Percentiles rank a stretch among this genome's conserved stretches.
Evolutionary conservation across 345 rosid genomes (phyloP).

Genomic region (Salix exigua): DNA sequence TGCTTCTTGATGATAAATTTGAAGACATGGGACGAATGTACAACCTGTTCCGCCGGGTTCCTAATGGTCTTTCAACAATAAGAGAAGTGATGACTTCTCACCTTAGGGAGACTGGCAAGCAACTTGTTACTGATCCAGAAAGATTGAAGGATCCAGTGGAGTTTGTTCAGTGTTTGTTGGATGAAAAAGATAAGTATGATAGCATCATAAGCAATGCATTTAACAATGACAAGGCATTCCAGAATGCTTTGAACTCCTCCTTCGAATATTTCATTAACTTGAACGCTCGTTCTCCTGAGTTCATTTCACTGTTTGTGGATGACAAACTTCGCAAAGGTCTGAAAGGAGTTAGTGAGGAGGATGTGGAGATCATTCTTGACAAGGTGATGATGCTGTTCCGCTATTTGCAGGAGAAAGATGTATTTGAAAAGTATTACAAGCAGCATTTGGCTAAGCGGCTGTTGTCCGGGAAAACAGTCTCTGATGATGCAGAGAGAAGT

Average conservation of each 20-base stretch:
- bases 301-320: constrained; percentile 87
- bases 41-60: constrained; percentile 75
- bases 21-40: constrained; percentile 94
- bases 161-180: constrained; percentile 89
- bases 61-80: constrained; percentile 65
- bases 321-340: constrained; percentile 92
- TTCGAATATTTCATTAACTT: constrained; percentile 90
- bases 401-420: constrained; percentile 96
- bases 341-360: constrained; percentile 86
- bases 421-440: constrained; percentile 93
- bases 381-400: constrained; percentile 99
- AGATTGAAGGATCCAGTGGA: constrained; percentile 91
- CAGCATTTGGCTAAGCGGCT: constrained; percentile 98
- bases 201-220: constrained; percentile 64
- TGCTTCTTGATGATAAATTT: constrained; percentile 89
- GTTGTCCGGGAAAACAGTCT: constrained; percentile 82
- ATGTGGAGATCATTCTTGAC: constrained; percentile 86
- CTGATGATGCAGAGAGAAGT: constrained; percentile 97
- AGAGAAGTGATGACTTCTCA: constrained; percentile 90
- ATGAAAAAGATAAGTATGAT: constrained; percentile 86
- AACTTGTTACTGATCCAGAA: constrained; percentile 88
- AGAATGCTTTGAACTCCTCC: constrained; percentile 88
- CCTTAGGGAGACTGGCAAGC: constrained; percentile 90
- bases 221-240: constrained; percentile 86
- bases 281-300: constrained; percentile 93